These are phyloP conservation scores for Pythium biforme DNA, from an alignment of 352 stramenopile species.

Conservation along the genomic window DNA sequence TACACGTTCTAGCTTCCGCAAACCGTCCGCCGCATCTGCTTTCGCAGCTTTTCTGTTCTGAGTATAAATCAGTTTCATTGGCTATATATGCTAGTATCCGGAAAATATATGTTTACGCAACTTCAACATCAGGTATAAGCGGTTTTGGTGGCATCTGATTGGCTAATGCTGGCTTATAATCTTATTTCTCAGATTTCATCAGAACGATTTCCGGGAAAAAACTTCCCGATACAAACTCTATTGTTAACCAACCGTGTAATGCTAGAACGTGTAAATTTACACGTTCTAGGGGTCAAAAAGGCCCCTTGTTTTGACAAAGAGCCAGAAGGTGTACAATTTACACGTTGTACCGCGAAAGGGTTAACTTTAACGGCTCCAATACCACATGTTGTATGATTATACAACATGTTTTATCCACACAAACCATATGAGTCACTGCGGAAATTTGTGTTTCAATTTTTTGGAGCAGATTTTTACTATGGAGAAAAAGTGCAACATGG, in stretches of 20 bases:
- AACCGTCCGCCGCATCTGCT: not conserved
- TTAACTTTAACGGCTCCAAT: slow-evolving; percentile 5
- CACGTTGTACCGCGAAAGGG: slow-evolving; percentile 5
- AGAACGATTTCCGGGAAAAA: not conserved
- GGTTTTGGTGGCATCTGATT: slow-evolving; percentile 3
- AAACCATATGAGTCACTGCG: slow-evolving; percentile 14
- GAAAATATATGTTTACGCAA: slow-evolving; percentile 14
- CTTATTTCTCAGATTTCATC: slow-evolving; percentile 6
- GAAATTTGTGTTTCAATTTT: not conserved
- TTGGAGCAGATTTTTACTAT: not conserved
- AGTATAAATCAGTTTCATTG: slow-evolving; percentile 3
- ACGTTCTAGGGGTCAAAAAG: slow-evolving; percentile 7
- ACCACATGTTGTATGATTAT: not conserved
- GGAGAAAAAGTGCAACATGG: too few relatives aligned
- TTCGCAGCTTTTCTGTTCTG: not conserved
- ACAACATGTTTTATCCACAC: slow-evolving; percentile 12
- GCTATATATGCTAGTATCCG: slow-evolving; percentile 13
- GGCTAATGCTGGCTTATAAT: slow-evolving; percentile 1
- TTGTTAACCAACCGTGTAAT: slow-evolving; percentile 4
- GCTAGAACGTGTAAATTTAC: slow-evolving; percentile 13
- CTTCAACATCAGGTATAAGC: slow-evolving; percentile 9
- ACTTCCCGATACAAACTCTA: slow-evolving; percentile 1
- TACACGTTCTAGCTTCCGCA: slow-evolving; percentile 14
- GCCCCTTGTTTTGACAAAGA: slow-evolving; percentile 6
- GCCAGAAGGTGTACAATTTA: slow-evolving; percentile 3